Evolutionary conservation across 768 basidiomycete genomes (phyloP).

Genomic region (Podaxis pistillaris): DNA sequence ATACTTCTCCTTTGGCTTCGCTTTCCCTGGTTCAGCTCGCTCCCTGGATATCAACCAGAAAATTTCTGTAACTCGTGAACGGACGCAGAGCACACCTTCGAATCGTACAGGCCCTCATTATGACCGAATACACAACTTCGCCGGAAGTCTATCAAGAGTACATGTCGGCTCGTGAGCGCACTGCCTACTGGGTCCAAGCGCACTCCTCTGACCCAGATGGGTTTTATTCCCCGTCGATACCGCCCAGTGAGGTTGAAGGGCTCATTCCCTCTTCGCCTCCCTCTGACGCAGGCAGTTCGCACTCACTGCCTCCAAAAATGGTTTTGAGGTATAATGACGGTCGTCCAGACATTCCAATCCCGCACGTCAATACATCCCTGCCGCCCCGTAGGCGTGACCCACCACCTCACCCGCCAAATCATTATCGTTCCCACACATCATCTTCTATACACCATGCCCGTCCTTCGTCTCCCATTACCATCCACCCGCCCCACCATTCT

Average conservation of each 20-base stretch:
- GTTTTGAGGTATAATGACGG: slow-evolving; percentile 67
- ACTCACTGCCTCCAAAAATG: slow-evolving; percentile 69
- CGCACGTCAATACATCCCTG: slow-evolving; percentile 31
- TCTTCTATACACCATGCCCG: slow-evolving; percentile 21
- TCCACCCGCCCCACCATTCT: slow-evolving; percentile 31
- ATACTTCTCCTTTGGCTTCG: slow-evolving; percentile 21
- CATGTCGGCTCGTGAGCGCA: slow-evolving; percentile 59
- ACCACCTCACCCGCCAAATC: slow-evolving; percentile 4
- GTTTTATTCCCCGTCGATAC: slow-evolving; percentile 57
- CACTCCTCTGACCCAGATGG: slow-evolving; percentile 36
- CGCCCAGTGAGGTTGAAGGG: slow-evolving; percentile 51
- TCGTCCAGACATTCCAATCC: slow-evolving; percentile 61
- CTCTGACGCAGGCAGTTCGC: slow-evolving; percentile 48
- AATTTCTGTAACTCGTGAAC: neutral
- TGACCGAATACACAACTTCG: slow-evolving; percentile 66
- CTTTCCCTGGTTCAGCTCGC: slow-evolving; percentile 19
- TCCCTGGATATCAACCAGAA: slow-evolving; percentile 16
- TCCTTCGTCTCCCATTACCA: slow-evolving; percentile 4
- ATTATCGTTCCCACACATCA: slow-evolving; percentile 21
- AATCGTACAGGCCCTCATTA: slow-evolving; percentile 23
- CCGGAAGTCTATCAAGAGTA: slow-evolving; percentile 59
- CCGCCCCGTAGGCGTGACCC: slow-evolving; percentile 19
- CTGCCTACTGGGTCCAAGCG: slow-evolving; percentile 58
- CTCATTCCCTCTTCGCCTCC: slow-evolving; percentile 38
- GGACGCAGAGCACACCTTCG: neutral